Conservation (phyloP, 805 yeast genomes). For the Jamesozyma rosinii region DNA sequence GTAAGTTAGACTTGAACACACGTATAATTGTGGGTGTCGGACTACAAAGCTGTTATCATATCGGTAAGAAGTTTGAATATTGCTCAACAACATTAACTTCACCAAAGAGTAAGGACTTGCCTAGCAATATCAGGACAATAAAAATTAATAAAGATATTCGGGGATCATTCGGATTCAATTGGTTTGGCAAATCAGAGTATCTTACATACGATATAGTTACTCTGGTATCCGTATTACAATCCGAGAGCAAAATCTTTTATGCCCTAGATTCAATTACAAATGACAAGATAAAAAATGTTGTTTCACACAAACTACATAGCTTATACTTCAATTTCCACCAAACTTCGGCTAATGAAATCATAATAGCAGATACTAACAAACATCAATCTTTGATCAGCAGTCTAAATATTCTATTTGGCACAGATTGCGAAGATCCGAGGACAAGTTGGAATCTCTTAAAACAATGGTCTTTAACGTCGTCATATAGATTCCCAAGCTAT, state of each 20-base stretch:
- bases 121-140: background rate
- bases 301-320: background rate
- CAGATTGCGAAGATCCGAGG: constrained; percentile 68
- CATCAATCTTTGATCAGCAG: constrained; percentile 37
- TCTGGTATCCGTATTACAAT: background rate
- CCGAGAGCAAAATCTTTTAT: background rate
- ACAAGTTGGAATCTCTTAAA: constrained; percentile 48
- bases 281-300: too few relatives aligned
- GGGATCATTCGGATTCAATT: constrained; percentile 12
- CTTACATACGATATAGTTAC: constrained; percentile 13
- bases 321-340: constrained; percentile 1
- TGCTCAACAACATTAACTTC: constrained; percentile 2
- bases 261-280: background rate
- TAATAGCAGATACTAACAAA: background rate
- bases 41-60: constrained; percentile 13
- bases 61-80: constrained; percentile 9
- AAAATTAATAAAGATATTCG: constrained; percentile 16
- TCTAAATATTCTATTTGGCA: constrained; percentile 63
- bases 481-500: constrained; percentile 9
- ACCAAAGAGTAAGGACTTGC: too few relatives aligned
- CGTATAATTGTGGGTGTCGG: constrained; percentile 16
- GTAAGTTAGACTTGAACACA: background rate
- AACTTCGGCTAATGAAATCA: background rate
- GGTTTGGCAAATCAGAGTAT: constrained; percentile 21
- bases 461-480: background rate